Percentiles rank a stretch among this genome's conserved stretches.
Conservation (phyloP, 1,139 yeast species). For the Hemisphaericaspora xylofermentans region DNA sequence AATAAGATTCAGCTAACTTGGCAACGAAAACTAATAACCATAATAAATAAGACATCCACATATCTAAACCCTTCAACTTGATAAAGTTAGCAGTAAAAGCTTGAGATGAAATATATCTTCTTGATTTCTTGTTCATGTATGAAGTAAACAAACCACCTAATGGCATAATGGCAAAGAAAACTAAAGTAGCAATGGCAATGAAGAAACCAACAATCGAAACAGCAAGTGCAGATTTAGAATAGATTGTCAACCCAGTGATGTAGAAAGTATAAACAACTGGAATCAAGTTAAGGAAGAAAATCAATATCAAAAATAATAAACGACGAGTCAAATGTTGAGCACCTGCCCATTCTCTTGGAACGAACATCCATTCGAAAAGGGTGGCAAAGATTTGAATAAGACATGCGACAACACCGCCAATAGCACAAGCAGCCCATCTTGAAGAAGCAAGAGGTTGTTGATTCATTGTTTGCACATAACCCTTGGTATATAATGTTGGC, state of each 20-base stretch:
- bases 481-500: conserved; percentile 83
- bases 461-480: conserved; percentile 79
- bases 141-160: conserved; percentile 95
- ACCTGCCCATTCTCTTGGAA: conserved; percentile 98
- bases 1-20: conserved; percentile 86
- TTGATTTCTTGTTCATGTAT: conserved; percentile 82
- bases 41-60: conserved; percentile 93
- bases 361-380: conserved; percentile 90
- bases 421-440: conserved; percentile 88
- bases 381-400: conserved; percentile 85
- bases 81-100: conserved; percentile 93
- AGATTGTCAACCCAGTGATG: conserved; percentile 67
- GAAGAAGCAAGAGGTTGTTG: conserved; percentile 86
- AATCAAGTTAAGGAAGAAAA: conserved; percentile 72
- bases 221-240: conserved; percentile 74
- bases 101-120: conserved; percentile 91
- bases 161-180: conserved; percentile 93
- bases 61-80: conserved; percentile 78
- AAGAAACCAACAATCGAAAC: conserved; percentile 89
- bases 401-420: conserved; percentile 89
- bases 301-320: conserved; percentile 65
- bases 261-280: conserved; percentile 87
- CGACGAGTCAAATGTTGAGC: conserved; percentile 95
- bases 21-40: conserved; percentile 91
- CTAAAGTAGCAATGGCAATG: conserved; percentile 77